These are phyloP conservation scores for Gardenia jasminoides DNA, from an alignment of 257 asterid species.

Conservation along the genomic window DNA sequence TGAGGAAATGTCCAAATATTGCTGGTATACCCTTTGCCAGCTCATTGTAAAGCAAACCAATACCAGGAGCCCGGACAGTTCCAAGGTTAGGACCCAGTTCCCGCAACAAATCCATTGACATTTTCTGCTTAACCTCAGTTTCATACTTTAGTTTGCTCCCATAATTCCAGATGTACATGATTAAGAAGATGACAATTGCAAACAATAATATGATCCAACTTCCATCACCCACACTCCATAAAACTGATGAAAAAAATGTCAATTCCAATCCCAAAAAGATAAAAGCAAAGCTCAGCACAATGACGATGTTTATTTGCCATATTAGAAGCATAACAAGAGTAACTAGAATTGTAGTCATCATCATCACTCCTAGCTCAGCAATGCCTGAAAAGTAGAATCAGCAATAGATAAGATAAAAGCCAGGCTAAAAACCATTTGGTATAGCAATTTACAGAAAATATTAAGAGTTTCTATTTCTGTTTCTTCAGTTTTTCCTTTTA, in stretches of 20 bases:
- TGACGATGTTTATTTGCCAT: slow-evolving; percentile 82
- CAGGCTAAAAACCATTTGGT: neutral
- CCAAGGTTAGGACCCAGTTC: slow-evolving; percentile 86
- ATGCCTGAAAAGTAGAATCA: slow-evolving; percentile 53
- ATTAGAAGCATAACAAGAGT: slow-evolving; percentile 95
- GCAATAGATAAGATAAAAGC: slow-evolving; percentile 32
- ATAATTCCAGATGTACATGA: slow-evolving; percentile 94
- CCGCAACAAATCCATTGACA: slow-evolving; percentile 83
- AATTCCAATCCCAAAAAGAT: slow-evolving; percentile 86
- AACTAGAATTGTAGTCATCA: slow-evolving; percentile 84
- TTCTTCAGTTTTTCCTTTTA: too few relatives aligned
- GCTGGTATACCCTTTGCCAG: slow-evolving; percentile 92
- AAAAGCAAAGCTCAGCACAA: slow-evolving; percentile 60
- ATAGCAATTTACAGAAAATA: neutral
- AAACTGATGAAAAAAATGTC: slow-evolving; percentile 75
- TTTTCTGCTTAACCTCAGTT: slow-evolving; percentile 81
- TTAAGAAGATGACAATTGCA: slow-evolving; percentile 65
- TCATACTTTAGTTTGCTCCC: slow-evolving; percentile 91
- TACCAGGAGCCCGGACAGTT: slow-evolving; percentile 93
- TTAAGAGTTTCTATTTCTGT: neutral
- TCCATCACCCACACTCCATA: slow-evolving; percentile 94
- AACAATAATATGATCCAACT: slow-evolving; percentile 93
- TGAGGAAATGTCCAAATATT: slow-evolving; percentile 89
- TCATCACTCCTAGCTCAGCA: slow-evolving; percentile 98
- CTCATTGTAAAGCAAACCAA: slow-evolving; percentile 87